Evolutionary conservation across 1,139 yeast genomes (phyloP).

Genomic region (Wickerhamomyces sp.): DNA sequence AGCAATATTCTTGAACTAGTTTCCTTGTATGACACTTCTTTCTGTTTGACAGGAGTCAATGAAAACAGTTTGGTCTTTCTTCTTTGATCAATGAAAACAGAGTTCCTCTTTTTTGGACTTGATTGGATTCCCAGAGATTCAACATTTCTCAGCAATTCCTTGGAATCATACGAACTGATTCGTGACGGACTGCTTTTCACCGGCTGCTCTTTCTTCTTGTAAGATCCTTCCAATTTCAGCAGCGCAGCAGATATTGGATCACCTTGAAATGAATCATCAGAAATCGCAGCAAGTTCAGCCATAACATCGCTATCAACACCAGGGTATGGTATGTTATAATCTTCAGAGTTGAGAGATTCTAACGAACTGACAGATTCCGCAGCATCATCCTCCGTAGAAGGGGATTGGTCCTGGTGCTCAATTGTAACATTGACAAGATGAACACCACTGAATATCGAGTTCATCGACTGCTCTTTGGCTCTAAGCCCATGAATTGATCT

Average conservation of each 20-base stretch:
- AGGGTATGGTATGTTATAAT: constrained; percentile 42
- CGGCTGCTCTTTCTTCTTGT: constrained; percentile 13
- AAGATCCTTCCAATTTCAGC: constrained; percentile 70
- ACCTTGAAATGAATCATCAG: constrained; percentile 65
- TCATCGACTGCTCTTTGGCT: constrained; percentile 5
- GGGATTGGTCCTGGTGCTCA: neutral
- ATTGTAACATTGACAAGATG: constrained; percentile 4
- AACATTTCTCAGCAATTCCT: constrained; percentile 26
- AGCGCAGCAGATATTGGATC: constrained; percentile 77
- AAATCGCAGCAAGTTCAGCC: constrained; percentile 71
- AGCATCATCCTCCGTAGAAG: neutral
- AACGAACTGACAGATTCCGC: constrained; percentile 7
- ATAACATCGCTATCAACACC: constrained; percentile 61
- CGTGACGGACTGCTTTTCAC: neutral
- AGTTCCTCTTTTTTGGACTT: constrained; percentile 22
- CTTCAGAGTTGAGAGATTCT: constrained; percentile 22
- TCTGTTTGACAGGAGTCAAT: constrained; percentile 21
- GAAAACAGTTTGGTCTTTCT: constrained; percentile 29
- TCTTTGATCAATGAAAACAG: constrained; percentile 32
- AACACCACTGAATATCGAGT: constrained; percentile 20
- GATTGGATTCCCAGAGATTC: constrained; percentile 26
- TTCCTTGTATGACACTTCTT: constrained; percentile 16
- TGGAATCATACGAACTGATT: constrained; percentile 15
- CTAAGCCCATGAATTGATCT: constrained; percentile 15
- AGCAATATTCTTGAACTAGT: constrained; percentile 21